A percentile compares a stretch with the other conserved stretches of the same genome.
Evolutionary conservation across 2,329 filamentous ascomycete genomes (phyloP).

Genomic region (Sphaerulina musiva): DNA sequence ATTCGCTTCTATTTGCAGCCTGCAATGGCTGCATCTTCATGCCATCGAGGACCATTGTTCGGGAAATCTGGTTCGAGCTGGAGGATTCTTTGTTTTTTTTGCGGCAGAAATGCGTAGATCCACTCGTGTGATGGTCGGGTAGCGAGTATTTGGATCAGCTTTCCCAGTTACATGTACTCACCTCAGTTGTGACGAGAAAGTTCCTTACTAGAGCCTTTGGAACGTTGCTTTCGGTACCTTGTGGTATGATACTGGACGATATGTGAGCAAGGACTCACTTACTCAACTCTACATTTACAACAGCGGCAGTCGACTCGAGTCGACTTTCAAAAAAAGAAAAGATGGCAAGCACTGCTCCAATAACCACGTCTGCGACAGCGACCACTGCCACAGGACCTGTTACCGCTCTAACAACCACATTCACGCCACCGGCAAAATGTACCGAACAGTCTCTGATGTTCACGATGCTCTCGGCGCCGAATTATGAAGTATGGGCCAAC

Average conservation of each 20-base stretch:
- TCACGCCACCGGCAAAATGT: slow-evolving; percentile 13
- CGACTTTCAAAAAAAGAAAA: too few relatives aligned
- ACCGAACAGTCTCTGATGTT: slow-evolving; percentile 8
- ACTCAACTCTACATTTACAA: too few relatives aligned
- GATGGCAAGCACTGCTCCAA: not conserved
- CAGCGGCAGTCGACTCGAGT: too few relatives aligned
- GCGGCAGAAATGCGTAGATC: too few relatives aligned
- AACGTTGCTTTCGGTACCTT: too few relatives aligned
- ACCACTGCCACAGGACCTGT: not conserved
- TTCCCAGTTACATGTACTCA: too few relatives aligned
- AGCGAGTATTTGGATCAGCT: not conserved
- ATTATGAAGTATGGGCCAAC: slow-evolving; percentile 12
- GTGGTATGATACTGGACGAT: not conserved
- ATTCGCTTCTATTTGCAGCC: not conserved
- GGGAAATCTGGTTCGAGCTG: not conserved
- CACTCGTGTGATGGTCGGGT: not conserved
- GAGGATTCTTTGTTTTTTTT: too few relatives aligned
- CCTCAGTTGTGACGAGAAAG: too few relatives aligned
- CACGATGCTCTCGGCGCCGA: slow-evolving; percentile 9
- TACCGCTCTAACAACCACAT: slow-evolving; percentile 11
- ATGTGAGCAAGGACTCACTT: not conserved
- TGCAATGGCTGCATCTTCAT: not conserved
- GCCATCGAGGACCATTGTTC: not conserved
- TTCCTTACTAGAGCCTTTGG: too few relatives aligned
- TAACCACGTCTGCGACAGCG: not conserved